Evolutionary conservation across 2,329 filamentous ascomycete genomes (phyloP).

Genomic region (Zarea fungicola): DNA sequence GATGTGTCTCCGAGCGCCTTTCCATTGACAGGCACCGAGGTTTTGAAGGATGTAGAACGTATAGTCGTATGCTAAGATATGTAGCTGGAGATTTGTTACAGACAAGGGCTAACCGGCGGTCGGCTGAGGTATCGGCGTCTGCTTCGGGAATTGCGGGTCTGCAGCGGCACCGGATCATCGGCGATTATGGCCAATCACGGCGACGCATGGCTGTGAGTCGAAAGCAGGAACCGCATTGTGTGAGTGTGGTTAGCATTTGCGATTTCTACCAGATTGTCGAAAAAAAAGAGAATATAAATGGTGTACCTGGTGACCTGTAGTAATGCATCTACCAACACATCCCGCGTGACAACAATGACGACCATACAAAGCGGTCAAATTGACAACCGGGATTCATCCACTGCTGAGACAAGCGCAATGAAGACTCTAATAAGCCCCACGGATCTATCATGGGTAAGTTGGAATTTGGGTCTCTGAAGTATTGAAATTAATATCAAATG

Average conservation of each 20-base stretch:
- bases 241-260: too few relatives aligned
- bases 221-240: neutral
- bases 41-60: neutral
- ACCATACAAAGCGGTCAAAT: slow-evolving; percentile 16
- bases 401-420: neutral
- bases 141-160: slow-evolving; percentile 1
- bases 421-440: slow-evolving; percentile 19
- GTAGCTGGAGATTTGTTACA: neutral
- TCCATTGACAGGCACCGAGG: neutral
- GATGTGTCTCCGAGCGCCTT: neutral
- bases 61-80: neutral
- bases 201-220: neutral
- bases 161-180: slow-evolving; percentile 4
- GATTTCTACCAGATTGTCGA: too few relatives aligned
- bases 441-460: slow-evolving; percentile 25
- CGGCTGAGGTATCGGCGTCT: neutral
- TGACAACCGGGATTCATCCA: slow-evolving; percentile 13
- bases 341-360: neutral
- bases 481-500: neutral
- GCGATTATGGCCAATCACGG: slow-evolving; percentile 13
- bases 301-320: neutral
- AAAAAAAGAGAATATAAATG: neutral
- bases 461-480: neutral
- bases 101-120: neutral
- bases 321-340: neutral